Evolutionary conservation across 495 filamentous ascomycete species (phyloP), one percentile per base, ranked within the genome.

Genomic region (Xylaria intraflava): DNA sequence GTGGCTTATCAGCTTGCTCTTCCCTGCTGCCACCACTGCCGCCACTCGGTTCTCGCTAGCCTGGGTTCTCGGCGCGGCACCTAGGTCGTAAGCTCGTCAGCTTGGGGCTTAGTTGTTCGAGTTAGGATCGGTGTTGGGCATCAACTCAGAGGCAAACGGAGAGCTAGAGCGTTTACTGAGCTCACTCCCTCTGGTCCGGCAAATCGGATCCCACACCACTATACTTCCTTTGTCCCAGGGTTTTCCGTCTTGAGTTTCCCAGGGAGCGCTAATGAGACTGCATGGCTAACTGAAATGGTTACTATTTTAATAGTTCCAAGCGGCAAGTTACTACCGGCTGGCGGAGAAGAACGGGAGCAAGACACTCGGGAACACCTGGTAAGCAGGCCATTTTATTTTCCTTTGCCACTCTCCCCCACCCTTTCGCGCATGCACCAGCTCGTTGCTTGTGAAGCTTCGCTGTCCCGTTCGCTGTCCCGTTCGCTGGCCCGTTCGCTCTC

Each of bases 341-440:
- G 93, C 93, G 33, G 93, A 98, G 73, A 70, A 87, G 62, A 86
- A 84, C 60, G 93, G 93, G 35, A 86, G 81, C 67, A 96, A 95
- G 74, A 89, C 82, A 39, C 74, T 97, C 53, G 93, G 93, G 29
- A 98, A 96, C 72, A 88, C 88, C 46, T 98, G 93, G 93, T 96
- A 85, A 73, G 88, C 78, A 46, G 56, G 33, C 49, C 47, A 42
- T 38, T 55, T 48, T 40, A 40, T 46, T 46, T 53, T 27, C 24
- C 48, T 50, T 51, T 45, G 12, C 44, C 14, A 30, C 31, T 46
- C 43, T 30, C 4, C n/a, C 5, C 43, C 42, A 53, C 42, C 16
- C 0, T 22, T 40, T 30, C 16, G 19, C 35, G 30, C 23, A 39
- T 31, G 33, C n/a, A 27, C 8, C 8, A 10, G 29, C 49, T 52